Evolutionary conservation across 169 alveolate genomes (phyloP), one percentile per base, ranked within the genome.

Genomic region (Perkinsus chesapeaki): DNA sequence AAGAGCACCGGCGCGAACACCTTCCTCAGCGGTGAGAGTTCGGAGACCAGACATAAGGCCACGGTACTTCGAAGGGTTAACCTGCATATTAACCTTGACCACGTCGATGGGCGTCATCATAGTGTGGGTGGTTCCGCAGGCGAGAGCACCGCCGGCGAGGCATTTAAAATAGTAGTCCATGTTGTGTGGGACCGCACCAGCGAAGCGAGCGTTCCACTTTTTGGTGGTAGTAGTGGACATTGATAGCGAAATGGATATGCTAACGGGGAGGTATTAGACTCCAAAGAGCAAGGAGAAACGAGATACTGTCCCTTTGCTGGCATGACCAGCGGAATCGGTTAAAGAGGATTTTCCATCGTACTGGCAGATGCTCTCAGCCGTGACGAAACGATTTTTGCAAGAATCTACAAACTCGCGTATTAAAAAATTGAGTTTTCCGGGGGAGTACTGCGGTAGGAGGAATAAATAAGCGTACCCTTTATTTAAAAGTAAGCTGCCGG

Each of bases 41-140:
- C 93, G 39, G 73, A 95, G 91, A 34, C 97, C 95, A 23, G 96
- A 95, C 91, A 96, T 47, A 34, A 97, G 95, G 36, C 97, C 96
- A 91, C 92, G 96, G 96, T 96, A 97, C 60, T 91, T 94, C 43
- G 93, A 92, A 39, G 98, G 98, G 93, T 97, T 93, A 34, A 98
- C 97, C 95, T 98, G 98, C 92, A 96, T 97, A 92, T 98, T 96
- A 97, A 99, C 98, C 93, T 98, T 98, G 47, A 98, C 98, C 91
- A 98, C 98, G 95, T 98, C 99, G 39, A 98, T 96, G 39, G 99
- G 99, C 73, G 97, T 96, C 47, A 98, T 97, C 73, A 97, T 94
- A 48, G 99, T 97, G 95, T 98, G 99, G 7, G 99, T 98, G 39
- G 98, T 93, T 19, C 99, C 99, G 95, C 99, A 98, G 92, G 99